These are phyloP conservation scores for Tephrocybe rancida DNA, from an alignment of 768 basidiomycete species.

Conservation along the genomic window DNA sequence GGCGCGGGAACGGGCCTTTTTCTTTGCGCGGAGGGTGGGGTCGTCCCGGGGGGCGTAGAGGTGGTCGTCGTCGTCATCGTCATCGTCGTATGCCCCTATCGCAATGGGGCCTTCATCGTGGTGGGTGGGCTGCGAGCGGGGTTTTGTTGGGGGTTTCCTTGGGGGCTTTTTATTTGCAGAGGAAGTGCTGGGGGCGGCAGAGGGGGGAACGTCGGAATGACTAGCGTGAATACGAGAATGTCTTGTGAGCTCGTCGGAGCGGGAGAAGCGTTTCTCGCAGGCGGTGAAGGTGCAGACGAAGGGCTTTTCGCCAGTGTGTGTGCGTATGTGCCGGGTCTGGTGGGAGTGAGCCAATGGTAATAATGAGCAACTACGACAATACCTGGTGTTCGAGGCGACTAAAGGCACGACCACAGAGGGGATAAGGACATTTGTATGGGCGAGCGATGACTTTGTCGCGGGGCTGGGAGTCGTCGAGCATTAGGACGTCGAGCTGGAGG, in stretches of 20 bases:
- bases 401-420: constrained; percentile 92
- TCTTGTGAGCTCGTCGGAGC: constrained; percentile 97
- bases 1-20: constrained; percentile 77
- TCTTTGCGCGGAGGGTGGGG: constrained; percentile 65
- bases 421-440: constrained; percentile 97
- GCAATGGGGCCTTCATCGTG: constrained; percentile 9
- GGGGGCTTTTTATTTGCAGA: constrained; percentile 13
- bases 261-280: constrained; percentile 98
- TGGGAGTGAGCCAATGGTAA: constrained; percentile 11
- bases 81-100: neutral
- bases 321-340: constrained; percentile 96
- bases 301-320: constrained; percentile 98
- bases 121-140: constrained; percentile 6
- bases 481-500: constrained; percentile 15
- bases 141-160: constrained; percentile 8
- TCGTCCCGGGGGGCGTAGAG: constrained; percentile 10
- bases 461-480: constrained; percentile 21
- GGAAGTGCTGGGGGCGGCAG: constrained; percentile 6
- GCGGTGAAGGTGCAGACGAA: constrained; percentile 88
- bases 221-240: constrained; percentile 85
- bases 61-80: constrained; percentile 10
- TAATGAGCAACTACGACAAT: constrained; percentile 14
- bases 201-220: constrained; percentile 46
- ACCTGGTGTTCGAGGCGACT: constrained; percentile 97
- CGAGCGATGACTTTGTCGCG: constrained; percentile 44